Evolutionary conservation across 106 monocot genomes (phyloP).

Genomic region (Agapanthus africanus): DNA sequence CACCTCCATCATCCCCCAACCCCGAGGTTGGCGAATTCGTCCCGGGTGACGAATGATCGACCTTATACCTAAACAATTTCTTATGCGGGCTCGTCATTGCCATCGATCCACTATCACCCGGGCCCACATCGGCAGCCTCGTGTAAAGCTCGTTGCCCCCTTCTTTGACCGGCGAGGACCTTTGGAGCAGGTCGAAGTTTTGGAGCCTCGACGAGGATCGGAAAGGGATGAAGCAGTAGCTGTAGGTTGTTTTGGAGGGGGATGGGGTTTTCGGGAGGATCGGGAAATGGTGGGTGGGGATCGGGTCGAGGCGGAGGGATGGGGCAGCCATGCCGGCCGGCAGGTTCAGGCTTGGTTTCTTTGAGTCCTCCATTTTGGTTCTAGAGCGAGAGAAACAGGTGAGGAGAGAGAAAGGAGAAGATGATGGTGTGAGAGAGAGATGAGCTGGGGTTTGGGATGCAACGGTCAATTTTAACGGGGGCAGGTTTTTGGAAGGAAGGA

Average conservation of each 20-base stretch:
- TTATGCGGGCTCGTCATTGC: constrained; percentile 62
- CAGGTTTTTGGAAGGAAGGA: too few species aligned
- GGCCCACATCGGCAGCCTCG: constrained; percentile 34
- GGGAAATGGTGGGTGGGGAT: constrained; percentile 37
- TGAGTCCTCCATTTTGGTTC: constrained; percentile 30
- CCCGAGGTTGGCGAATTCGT: constrained; percentile 57
- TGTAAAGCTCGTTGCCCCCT: constrained; percentile 66
- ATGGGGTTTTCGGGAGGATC: constrained; percentile 46
- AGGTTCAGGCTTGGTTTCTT: constrained; percentile 49
- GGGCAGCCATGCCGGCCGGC: constrained; percentile 49
- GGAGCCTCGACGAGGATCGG: constrained; percentile 76
- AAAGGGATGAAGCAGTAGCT: constrained; percentile 94
- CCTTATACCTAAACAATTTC: constrained; percentile 90
- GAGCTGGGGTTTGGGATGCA: too few species aligned
- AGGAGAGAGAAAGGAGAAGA: background rate
- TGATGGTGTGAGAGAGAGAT: background rate
- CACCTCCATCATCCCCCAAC: too few species aligned
- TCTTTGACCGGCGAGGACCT: constrained; percentile 57
- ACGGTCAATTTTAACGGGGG: too few species aligned
- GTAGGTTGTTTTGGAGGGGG: constrained; percentile 80
- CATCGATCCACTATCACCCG: constrained; percentile 29
- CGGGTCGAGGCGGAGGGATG: constrained; percentile 55
- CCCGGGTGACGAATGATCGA: constrained; percentile 69
- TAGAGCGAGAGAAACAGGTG: background rate
- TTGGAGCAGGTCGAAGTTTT: constrained; percentile 51